These are phyloP conservation scores for Chlamydomonas sp. DNA, from an alignment of 139 green algal species.

Conservation along the genomic window DNA sequence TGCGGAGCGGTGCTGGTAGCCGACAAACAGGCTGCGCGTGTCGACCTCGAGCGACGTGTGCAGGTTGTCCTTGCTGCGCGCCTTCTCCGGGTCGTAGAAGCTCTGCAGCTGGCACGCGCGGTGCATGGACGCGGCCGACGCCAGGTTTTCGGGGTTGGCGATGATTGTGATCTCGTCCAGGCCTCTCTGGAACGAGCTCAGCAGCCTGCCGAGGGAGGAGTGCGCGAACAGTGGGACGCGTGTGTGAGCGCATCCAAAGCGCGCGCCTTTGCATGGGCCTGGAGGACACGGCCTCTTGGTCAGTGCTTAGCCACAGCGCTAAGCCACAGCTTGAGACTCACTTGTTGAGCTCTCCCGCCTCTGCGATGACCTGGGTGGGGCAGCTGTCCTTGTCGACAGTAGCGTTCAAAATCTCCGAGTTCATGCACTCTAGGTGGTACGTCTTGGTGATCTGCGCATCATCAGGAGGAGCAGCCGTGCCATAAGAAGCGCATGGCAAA, in stretches of 20 bases:
- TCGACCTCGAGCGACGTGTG: too few species aligned
- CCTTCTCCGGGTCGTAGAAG: constrained; percentile 62
- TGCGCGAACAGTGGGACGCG: too few species aligned
- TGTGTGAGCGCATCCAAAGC: too few species aligned
- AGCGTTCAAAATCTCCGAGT: neutral
- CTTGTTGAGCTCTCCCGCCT: neutral
- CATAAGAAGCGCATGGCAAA: too few species aligned
- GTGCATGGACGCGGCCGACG: constrained; percentile 4
- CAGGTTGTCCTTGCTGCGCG: constrained; percentile 13
- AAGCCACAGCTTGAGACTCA: too few species aligned
- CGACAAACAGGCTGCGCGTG: neutral
- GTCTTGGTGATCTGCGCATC: neutral
- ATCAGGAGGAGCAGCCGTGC: too few species aligned
- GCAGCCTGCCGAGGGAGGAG: too few species aligned
- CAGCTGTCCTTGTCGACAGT: neutral
- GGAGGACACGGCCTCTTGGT: too few species aligned
- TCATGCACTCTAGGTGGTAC: neutral
- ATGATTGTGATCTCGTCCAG: constrained; percentile 72
- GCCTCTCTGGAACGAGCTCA: constrained; percentile 27
- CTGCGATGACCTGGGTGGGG: neutral
- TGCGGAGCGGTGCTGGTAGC: constrained; percentile 1
- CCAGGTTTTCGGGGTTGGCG: constrained; percentile 33
- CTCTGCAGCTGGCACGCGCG: constrained; percentile 42
- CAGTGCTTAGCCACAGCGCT: too few species aligned
- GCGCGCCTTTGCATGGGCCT: too few species aligned